Evolutionary conservation across 768 basidiomycete species (phyloP).

Genomic region (Ramaria rubella): DNA sequence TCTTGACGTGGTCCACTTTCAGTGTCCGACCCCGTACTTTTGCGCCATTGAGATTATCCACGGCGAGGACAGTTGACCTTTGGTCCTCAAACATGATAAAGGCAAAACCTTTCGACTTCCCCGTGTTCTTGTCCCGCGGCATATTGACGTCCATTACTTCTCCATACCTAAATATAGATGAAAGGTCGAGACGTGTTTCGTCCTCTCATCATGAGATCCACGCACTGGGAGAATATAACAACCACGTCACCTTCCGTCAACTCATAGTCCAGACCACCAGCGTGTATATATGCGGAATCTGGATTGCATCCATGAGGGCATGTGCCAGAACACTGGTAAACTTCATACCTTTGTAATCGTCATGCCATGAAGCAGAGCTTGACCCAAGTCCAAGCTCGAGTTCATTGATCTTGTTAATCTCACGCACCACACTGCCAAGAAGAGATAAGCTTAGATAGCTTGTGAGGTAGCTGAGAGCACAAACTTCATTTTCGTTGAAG

Average conservation of each 20-base stretch:
- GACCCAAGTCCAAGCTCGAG: conserved; percentile 76
- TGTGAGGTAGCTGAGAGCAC: conserved; percentile 21
- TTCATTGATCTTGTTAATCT: conserved; percentile 92
- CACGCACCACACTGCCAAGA: conserved; percentile 69
- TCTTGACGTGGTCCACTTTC: conserved; percentile 87
- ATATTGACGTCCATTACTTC: conserved; percentile 93
- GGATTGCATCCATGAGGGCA: conserved; percentile 10
- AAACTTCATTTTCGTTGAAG: conserved; percentile 59
- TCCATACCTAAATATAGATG: conserved; percentile 67
- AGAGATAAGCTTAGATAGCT: conserved; percentile 13
- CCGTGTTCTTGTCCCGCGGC: conserved; percentile 89
- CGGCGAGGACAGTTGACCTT: conserved; percentile 89
- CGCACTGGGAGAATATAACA: conserved; percentile 95
- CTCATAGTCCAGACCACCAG: conserved; percentile 82
- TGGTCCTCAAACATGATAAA: conserved; percentile 99
- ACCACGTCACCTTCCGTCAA: conserved; percentile 97
- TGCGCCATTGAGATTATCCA: conserved; percentile 97
- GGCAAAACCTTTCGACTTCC: conserved; percentile 85
- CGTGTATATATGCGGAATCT: conserved; percentile 95
- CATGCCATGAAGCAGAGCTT: conserved; percentile 82
- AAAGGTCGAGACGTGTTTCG: conserved; percentile 1
- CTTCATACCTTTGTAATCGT: conserved; percentile 83
- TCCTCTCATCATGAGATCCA: conserved; percentile 13
- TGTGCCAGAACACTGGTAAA: background rate
- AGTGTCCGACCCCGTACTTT: conserved; percentile 79